phyloP scores from a whole-genome alignment of 225 moss, liverwort and hornwort genomes.

The Lunularia cruciata region DNA sequence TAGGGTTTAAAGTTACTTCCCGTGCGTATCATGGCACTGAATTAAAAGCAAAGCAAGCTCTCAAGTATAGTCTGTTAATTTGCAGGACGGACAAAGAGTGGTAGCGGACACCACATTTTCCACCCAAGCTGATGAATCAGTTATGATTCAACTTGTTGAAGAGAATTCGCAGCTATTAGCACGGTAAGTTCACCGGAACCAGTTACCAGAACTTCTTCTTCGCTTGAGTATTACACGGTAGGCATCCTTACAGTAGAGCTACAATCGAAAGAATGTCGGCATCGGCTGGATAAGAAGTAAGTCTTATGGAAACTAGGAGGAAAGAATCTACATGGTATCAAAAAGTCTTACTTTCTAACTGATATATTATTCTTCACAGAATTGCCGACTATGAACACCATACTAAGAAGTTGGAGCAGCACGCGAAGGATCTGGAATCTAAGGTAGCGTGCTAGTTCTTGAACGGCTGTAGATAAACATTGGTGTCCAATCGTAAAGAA shows the following conservation, averaged over 20 bases:
- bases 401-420: neutral
- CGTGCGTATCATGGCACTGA: neutral
- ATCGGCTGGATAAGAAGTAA: no score
- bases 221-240: neutral
- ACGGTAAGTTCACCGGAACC: neutral
- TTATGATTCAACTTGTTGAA: constrained; percentile 14
- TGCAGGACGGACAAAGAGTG: constrained; percentile 1
- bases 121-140: constrained; percentile 5
- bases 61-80: neutral
- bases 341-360: no score
- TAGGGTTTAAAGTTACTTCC: neutral
- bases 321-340: no score
- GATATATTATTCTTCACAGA: neutral
- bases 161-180: constrained; percentile 15
- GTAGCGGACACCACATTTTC: constrained; percentile 4
- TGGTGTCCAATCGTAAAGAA: no score
- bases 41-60: neutral
- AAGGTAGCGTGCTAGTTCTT: no score
- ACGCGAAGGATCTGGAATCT: neutral
- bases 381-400: constrained; percentile 2
- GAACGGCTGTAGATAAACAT: no score
- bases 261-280: no score
- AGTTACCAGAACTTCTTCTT: neutral
- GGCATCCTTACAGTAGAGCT: neutral
- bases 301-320: no score